Base-by-base conservation (phyloP, 108 stramenopile genomes). In the Conticribra guillardii region DNA sequence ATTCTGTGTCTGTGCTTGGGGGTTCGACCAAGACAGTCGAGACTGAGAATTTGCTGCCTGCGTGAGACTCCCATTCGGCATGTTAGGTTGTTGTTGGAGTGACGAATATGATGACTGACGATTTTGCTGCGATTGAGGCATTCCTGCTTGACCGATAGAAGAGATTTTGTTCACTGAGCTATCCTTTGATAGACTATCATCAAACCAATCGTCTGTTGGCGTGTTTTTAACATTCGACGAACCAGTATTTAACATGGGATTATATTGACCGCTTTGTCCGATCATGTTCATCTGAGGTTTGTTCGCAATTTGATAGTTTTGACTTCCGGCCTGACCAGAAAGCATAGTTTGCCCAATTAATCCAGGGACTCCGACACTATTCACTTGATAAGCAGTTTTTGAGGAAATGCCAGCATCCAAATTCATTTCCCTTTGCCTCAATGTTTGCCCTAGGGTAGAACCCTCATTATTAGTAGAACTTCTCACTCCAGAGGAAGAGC, bases 261-360 rank as follows among this genome's bases (percentile, higher is more conserved):
- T n/a, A n/a, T n/a, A n/a, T n/a, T n/a, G n/a, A n/a, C n/a, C n/a
- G n/a, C n/a, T n/a, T n/a, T n/a, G n/a, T n/a, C n/a, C n/a, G n/a
- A n/a, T n/a, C n/a, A n/a, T n/a, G n/a, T n/a, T n/a, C n/a, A n/a
- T n/a, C n/a, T n/a, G n/a, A n/a, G n/a, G n/a, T n/a, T n/a, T n/a
- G n/a, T n/a, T n/a, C n/a, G n/a, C n/a, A n/a, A n/a, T n/a, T n/a
- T n/a, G n/a, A n/a, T n/a, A n/a, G n/a, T n/a, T n/a, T n/a, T n/a
- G n/a, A n/a, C n/a, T n/a, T n/a, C n/a, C n/a, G n/a, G n/a, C n/a
- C n/a, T n/a, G n/a, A n/a, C n/a, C n/a, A n/a, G n/a, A n/a, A n/a
- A n/a, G n/a, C n/a, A n/a, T n/a, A n/a, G n/a, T n/a, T n/a, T 60
- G 22, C 33, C 33, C 58, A 30, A 37, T 37, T 61, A 44, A 47